Base-by-base conservation (phyloP, 2,329 filamentous ascomycete species). In the Huntiella abstrusa region DNA sequence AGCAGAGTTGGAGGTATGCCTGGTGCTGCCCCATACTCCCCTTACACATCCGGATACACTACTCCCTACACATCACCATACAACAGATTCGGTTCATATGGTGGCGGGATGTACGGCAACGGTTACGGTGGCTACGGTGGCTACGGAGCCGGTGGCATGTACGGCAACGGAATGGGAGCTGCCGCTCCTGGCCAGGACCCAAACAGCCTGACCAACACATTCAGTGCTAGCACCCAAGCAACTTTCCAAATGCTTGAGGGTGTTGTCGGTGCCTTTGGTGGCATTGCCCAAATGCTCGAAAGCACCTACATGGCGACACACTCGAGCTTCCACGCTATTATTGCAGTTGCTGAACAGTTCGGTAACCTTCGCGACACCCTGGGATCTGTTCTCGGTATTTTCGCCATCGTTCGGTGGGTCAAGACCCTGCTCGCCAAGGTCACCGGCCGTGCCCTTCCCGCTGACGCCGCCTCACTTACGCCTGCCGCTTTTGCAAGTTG, bases 231-330 rank as follows among this genome's bases (percentile, higher is more conserved):
- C 66, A 98, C 92, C 0, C 83, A 91, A 55, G 84, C 88, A 8
- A 98, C 91, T 0, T 98, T 98, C 59, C 91, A 96, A 68, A 85
- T 98, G 71, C 85, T 98, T 44, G 91, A 98, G 65, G 91, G 87
- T 55, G 83, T 98, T 49, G 91, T 98, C 11, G 84, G 85, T 17
- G 87, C 91, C 2, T 98, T 98, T 67, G 87, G 87, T 15, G 91
- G 92, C 0, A 96, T 98, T 59, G 85, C 92, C 10, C 91, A 98
- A 67, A 98, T 98, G 91, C 71, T 98, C 22, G 91, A 98, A 65
- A 96, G 91, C 67, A 96, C 91, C 8, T 98, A 95, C 57, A 98
- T 98, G 92, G 91, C 92, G 28, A 98, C 91, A 0, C 91, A 98
- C 63, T 95, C 87, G 4, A 94, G 85, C 46, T 98, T 98, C 63